These are phyloP conservation scores for Talaromyces funiculosus DNA, from an alignment of 2,329 filamentous ascomycete species.

Conservation along the genomic window DNA sequence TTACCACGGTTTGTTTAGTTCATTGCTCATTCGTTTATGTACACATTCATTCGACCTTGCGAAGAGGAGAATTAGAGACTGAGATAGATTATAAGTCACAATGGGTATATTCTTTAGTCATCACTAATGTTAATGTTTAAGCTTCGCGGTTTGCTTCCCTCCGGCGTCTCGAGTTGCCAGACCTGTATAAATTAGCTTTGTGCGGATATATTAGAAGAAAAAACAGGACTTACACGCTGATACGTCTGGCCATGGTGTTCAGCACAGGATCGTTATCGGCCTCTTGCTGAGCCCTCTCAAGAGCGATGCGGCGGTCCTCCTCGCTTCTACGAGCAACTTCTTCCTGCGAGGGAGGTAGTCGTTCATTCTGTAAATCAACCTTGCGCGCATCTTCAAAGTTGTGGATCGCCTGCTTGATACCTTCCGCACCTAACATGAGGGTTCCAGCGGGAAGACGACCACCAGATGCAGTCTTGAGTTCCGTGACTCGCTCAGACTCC, in stretches of 20 bases:
- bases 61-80: conserved; percentile 1
- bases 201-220: not conserved
- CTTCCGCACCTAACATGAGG: conserved; percentile 95
- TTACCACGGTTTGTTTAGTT: not conserved
- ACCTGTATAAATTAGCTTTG: conserved; percentile 11
- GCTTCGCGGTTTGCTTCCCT: conserved; percentile 12
- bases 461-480: conserved; percentile 93
- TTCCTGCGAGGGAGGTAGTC: conserved; percentile 83
- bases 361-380: conserved; percentile 94
- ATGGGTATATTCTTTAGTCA: conserved; percentile 7
- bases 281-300: conserved; percentile 79
- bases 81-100: not conserved
- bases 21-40: conserved; percentile 14
- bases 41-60: conserved; percentile 8
- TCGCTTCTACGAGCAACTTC: conserved; percentile 81
- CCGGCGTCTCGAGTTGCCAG: conserved; percentile 14
- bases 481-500: conserved; percentile 92
- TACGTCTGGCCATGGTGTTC: conserved; percentile 77
- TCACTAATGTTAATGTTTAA: not conserved
- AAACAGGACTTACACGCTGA: conserved; percentile 77
- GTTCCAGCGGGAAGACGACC: conserved; percentile 90
- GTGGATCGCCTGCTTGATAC: conserved; percentile 96
- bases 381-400: conserved; percentile 96
- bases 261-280: conserved; percentile 88
- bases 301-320: conserved; percentile 71